These are phyloP conservation scores for Phtheirospermum japonicum DNA, from an alignment of 257 asterid genomes.

Conservation along the genomic window DNA sequence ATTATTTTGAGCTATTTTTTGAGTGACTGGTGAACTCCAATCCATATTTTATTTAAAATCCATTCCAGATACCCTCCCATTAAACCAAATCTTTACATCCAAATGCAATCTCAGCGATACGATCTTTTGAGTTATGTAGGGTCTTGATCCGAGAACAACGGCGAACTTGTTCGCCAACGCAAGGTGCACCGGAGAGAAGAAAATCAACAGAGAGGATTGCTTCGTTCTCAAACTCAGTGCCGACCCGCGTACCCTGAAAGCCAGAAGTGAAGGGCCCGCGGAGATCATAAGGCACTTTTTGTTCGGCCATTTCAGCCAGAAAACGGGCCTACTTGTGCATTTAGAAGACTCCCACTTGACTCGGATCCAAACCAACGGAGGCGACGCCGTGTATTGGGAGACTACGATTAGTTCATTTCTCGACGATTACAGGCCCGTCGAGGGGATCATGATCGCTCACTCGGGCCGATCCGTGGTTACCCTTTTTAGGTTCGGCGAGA, in stretches of 20 bases:
- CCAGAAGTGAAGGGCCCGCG: slow-evolving; percentile 78
- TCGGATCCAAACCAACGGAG: slow-evolving; percentile 59
- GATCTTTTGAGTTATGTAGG: slow-evolving; percentile 34
- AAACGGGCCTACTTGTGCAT: slow-evolving; percentile 76
- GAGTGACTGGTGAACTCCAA: no score
- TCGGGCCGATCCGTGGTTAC: slow-evolving; percentile 68
- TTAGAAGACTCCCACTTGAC: slow-evolving; percentile 77
- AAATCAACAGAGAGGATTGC: slow-evolving; percentile 71
- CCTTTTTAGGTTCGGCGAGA: slow-evolving; percentile 72
- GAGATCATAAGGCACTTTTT: slow-evolving; percentile 67
- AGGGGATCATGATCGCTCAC: slow-evolving; percentile 81
- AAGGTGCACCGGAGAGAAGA: slow-evolving; percentile 66
- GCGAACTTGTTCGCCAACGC: slow-evolving; percentile 70
- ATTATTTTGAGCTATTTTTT: no score
- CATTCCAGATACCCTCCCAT: no score
- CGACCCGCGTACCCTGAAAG: slow-evolving; percentile 63
- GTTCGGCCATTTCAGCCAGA: slow-evolving; percentile 81
- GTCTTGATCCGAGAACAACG: slow-evolving; percentile 72
- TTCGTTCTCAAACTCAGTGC: slow-evolving; percentile 62
- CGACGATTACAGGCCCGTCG: slow-evolving; percentile 66
- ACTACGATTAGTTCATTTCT: slow-evolving; percentile 65
- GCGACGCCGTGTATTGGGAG: slow-evolving; percentile 76
- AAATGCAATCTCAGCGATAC: background rate
- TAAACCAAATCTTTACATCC: no score
- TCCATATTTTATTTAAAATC: no score